Conservation (phyloP, 768 basidiomycete species). For the Goffeauzyma gilvescens region DNA sequence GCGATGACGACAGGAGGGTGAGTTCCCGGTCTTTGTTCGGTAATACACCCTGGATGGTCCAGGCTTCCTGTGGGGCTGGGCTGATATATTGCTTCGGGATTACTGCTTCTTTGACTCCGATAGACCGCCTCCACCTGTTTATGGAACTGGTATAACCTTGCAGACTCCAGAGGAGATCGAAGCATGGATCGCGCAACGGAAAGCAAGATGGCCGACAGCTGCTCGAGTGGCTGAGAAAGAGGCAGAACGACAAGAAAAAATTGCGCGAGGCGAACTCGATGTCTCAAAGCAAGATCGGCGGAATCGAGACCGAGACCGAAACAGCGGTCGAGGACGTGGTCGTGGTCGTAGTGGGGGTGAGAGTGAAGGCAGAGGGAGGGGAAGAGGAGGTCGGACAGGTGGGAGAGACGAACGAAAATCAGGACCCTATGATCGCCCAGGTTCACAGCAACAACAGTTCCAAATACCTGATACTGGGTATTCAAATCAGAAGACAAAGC, state of each 20-base stretch:
- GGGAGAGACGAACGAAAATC: constrained; percentile 14
- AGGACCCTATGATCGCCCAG: no score
- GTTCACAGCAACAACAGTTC: background rate
- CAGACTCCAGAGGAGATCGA: constrained; percentile 64
- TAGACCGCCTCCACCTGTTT: constrained; percentile 24
- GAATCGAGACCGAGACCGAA: background rate
- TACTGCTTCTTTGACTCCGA: no score
- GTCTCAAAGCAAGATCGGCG: no score
- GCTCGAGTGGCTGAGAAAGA: constrained; percentile 58
- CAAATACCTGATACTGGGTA: no score
- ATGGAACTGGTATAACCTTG: constrained; percentile 54
- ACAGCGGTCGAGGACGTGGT: constrained; percentile 20
- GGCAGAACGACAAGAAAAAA: constrained; percentile 55
- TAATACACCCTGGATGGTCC: no score
- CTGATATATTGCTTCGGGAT: no score
- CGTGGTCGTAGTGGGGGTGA: constrained; percentile 31
- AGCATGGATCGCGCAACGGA: constrained; percentile 76
- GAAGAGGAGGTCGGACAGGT: constrained; percentile 19
- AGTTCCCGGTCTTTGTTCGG: constrained; percentile 1
- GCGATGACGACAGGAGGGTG: constrained; percentile 26
- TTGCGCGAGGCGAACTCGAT: constrained; percentile 47
- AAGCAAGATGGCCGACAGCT: constrained; percentile 61
- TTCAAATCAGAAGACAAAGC: no score
- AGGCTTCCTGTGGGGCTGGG: no score
- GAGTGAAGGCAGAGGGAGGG: constrained; percentile 3